Evolutionary conservation across 306 rosid genomes (phyloP).

Genomic region (Inga leiocalycina): DNA sequence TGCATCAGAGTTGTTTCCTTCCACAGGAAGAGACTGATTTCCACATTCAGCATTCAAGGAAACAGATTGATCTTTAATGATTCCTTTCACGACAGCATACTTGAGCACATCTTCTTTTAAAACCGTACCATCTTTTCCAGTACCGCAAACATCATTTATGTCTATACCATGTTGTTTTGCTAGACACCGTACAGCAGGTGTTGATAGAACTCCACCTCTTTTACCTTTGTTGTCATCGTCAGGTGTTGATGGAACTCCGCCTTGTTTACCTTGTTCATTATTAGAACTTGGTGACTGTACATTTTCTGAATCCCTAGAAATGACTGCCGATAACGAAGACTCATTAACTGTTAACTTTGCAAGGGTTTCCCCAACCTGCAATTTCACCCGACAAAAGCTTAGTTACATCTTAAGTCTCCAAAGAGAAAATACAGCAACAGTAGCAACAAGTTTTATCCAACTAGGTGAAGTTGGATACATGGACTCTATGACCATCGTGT

Average conservation of each 20-base stretch:
- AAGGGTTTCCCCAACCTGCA: constrained; percentile 95
- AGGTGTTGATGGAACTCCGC: constrained; percentile 75
- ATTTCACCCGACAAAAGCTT: constrained; percentile 32
- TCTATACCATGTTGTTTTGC: constrained; percentile 77
- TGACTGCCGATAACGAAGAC: constrained; percentile 36
- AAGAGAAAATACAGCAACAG: neutral
- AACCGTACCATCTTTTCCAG: constrained; percentile 83
- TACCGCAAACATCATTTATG: constrained; percentile 71
- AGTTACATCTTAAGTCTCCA: constrained; percentile 6
- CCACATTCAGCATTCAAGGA: constrained; percentile 40
- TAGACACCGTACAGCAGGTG: constrained; percentile 80
- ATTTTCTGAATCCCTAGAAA: constrained; percentile 41
- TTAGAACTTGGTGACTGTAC: constrained; percentile 44
- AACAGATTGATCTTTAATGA: constrained; percentile 41
- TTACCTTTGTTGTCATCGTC: constrained; percentile 36
- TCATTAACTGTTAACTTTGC: constrained; percentile 57
- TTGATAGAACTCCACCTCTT: constrained; percentile 61
- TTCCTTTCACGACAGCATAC: constrained; percentile 63
- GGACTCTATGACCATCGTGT: neutral
- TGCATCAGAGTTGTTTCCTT: constrained; percentile 33
- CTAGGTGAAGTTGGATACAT: neutral
- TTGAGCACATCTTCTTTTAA: constrained; percentile 75
- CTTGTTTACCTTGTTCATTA: constrained; percentile 35
- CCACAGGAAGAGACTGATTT: constrained; percentile 41
- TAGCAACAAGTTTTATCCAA: neutral